phyloP scores from a whole-genome alignment of 495 filamentous ascomycete genomes.

The Tuber borchii region DNA sequence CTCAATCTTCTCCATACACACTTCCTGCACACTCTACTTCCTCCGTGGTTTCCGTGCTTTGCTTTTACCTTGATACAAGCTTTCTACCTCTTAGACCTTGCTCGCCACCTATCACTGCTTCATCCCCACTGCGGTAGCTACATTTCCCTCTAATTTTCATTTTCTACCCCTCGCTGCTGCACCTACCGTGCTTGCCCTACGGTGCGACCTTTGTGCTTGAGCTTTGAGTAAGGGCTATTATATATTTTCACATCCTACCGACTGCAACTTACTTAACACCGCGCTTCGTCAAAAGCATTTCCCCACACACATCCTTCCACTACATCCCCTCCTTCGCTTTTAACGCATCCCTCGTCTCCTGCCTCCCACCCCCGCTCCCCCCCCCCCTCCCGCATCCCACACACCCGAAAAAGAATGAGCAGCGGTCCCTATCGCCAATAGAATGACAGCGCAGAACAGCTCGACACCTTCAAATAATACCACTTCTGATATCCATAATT shows the following conservation, averaged over 20 bases:
- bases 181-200: neutral
- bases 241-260: neutral
- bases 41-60: neutral
- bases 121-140: neutral
- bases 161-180: neutral
- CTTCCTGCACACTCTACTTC: neutral
- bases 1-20: neutral
- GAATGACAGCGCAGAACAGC: conserved; percentile 43
- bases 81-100: neutral
- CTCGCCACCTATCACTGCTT: neutral
- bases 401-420: conserved; percentile 38
- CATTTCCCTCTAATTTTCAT: neutral
- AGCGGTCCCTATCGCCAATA: conserved; percentile 42
- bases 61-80: neutral
- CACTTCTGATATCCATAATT: conserved; percentile 40
- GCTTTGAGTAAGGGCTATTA: neutral
- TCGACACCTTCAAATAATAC: conserved; percentile 41
- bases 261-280: conserved; percentile 3
- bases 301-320: conserved; percentile 15
- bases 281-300: conserved; percentile 23
- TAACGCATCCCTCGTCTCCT: conserved; percentile 29
- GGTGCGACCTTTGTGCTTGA: conserved; percentile 1
- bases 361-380: conserved; percentile 8
- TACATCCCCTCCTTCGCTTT: conserved; percentile 7
- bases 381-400: conserved; percentile 12